Evolutionary conservation across 2,329 filamentous ascomycete genomes (phyloP), one percentile per base, ranked within the genome.

Genomic region (Orbilia blumenaviensis): DNA sequence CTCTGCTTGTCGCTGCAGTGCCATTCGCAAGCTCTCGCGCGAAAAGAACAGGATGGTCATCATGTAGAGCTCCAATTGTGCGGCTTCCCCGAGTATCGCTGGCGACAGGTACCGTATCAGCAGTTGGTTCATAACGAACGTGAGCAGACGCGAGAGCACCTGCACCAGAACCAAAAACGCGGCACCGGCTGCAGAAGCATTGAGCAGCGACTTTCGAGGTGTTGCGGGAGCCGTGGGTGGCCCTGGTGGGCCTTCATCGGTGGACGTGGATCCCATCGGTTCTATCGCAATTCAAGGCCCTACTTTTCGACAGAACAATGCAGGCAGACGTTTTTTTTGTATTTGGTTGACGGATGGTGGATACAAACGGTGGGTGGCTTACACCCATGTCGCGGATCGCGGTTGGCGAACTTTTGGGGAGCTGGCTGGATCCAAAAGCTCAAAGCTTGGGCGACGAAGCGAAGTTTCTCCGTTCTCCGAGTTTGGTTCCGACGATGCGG

Each of bases 21-120:
- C 93, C n/a, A 97, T 91, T 14, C 95, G 90, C 56, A 98, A 85
- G 80, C 91, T 94, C 83, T 99, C 95, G 41, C 95, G 88, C 0
- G 95, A 91, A 81, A 99, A 98, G 83, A 96, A 97, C 0, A 99
- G 87, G n/a, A 96, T 90, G 0, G 93, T 93, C 48, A 96, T 91
- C 74, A 94, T 94, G 82, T 94, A 97, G 0, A 98, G 89, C 80
- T 99, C 95, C 2, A 99, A 87, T 82, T 97, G 95, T 0, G 94
- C 91, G 1, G 94, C 91, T 3, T 96, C 86, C 4, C 94, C 95
- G 0, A 99, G 87, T 0, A 96, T 86, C 72, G 91, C 88, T 0
- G 95, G 94, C 0, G 93, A 96, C 48, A 98, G 85, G 82, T 92
- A 94, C 36, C 94, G 92, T 6, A 99, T 87, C 29, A 99, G 88